A percentile compares a stretch with the other conserved stretches of the same genome.
phyloP scores from a whole-genome alignment of 2,329 filamentous ascomycete species.

The Didymella keratinophila region DNA sequence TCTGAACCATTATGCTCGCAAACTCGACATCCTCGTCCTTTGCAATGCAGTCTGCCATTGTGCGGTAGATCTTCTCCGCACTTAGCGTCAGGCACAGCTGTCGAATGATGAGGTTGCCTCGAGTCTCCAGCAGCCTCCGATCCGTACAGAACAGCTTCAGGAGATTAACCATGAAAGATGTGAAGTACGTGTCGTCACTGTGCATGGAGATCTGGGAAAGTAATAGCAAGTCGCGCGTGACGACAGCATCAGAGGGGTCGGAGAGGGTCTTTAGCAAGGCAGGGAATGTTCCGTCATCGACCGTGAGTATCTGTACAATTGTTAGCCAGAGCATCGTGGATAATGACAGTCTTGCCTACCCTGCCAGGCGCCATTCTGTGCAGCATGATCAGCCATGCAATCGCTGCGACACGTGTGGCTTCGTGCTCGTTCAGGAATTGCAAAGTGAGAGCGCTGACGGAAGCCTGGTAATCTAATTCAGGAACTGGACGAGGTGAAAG shows the following conservation, averaged over 20 bases:
- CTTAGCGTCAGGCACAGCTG: slow-evolving; percentile 93
- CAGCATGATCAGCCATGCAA: slow-evolving; percentile 97
- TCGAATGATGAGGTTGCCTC: slow-evolving; percentile 95
- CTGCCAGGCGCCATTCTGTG: slow-evolving; percentile 94
- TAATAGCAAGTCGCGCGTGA: slow-evolving; percentile 91
- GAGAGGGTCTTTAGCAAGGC: slow-evolving; percentile 95
- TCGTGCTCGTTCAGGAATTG: slow-evolving; percentile 97
- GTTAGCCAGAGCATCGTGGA: slow-evolving; percentile 17
- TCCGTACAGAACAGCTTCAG: slow-evolving; percentile 96
- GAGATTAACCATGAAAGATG: slow-evolving; percentile 97
- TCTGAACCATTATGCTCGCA: slow-evolving; percentile 99
- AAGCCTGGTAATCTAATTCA: slow-evolving; percentile 94
- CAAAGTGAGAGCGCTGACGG: slow-evolving; percentile 89
- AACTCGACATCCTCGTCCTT: slow-evolving; percentile 99
- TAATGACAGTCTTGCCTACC: slow-evolving; percentile 55
- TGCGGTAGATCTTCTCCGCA: slow-evolving; percentile 93
- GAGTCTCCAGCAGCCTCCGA: slow-evolving; percentile 84
- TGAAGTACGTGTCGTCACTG: slow-evolving; percentile 96
- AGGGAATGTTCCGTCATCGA: slow-evolving; percentile 97
- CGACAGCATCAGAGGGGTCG: slow-evolving; percentile 92
- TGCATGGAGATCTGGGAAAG: slow-evolving; percentile 96
- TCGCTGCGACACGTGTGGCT: slow-evolving; percentile 88
- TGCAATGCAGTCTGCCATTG: slow-evolving; percentile 93
- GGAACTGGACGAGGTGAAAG: slow-evolving; percentile 56
- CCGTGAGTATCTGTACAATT: slow-evolving; percentile 68